Evolutionary conservation across 352 stramenopile genomes (phyloP), one percentile per base, ranked within the genome.

Genomic region (Stephanocyclus meneghinianus): DNA sequence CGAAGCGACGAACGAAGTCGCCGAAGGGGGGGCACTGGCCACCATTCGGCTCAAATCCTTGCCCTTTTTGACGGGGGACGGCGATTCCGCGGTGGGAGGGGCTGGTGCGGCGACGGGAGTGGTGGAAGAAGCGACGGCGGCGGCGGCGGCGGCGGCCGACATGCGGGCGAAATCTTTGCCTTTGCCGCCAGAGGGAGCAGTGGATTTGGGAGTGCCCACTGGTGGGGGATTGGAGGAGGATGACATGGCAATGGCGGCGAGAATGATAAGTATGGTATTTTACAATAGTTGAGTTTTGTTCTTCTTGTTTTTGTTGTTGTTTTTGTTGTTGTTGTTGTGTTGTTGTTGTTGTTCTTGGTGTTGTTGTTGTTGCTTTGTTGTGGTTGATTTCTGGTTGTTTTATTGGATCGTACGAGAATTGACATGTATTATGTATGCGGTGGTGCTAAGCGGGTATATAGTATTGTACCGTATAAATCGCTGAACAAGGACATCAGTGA

Each of bases 1-100:
- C 7, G 61, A 64, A 59, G 62, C 26, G 16, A 42, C 64, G 53
- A 47, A 10, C 32, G 75, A 30, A 4, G 51, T 18, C 44, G 44
- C 48, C 16, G 70, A 62, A 5, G 5, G 8, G 18, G 48, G 50
- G 10, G 70, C 64, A 45, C 42, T 51, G 44, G 74, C 48, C 21
- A 62, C 42, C 75, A 84, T 75, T 60, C 65, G 55, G n/a, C 56
- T 74, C 10, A 80, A 45, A 57, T 84, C 77, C 18, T 83, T 83
- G n/a, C 75, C 75, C 61, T 84, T 84, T 11, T 74, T 74, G 15
- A 40, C 62, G 30, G 65, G 65, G 2, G 65, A 62, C 5, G 10
- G 16, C 1, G 50, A 35, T 29, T 21, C 16, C 1, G 21, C 30
- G 2, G 13, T 32, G 7, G 63, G 29, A 16, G 21, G 4, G 4